Base-by-base conservation (phyloP, 2,329 filamentous ascomycete species). In the Metarhizium rileyi region DNA sequence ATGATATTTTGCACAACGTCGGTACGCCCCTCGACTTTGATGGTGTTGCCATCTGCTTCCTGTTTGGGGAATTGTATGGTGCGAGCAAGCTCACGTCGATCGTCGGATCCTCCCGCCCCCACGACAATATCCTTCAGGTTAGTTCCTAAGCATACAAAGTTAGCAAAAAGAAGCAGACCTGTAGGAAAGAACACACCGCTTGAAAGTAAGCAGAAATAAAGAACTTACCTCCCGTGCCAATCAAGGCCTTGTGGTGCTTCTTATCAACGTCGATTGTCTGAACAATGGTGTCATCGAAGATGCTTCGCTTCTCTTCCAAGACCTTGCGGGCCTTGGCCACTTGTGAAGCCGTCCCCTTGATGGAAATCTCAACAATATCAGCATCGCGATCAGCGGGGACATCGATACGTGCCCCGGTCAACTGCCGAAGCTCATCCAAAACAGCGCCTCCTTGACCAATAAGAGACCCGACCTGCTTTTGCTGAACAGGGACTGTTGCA, bases 1-100 rank as follows among this genome's bases (percentile, higher is more conserved):
- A 91, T 76, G 58, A 98, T 94, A 70, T 88, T 94, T 59, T 95
- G 86, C 2, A 97, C 91, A 23, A 98, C 75, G 36, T 83, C 81
- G 54, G 81, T 83, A 44, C 86, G 84, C 27, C 93, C 93, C 69
- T 96, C 90, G 5, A 98, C 75, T 64, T 86, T 90, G 68, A 98
- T 95, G 25, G 78, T 79, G 62, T 86, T 88, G 42, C 87, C 89
- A 52, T 86, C 84, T 47, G 84, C 80, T 51, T 95, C 90, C 56
- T 87, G 84, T 65, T 90, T 90, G 50, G 93, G 93, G 75, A 98
- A 97, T 66, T 91, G 90, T 52, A 98, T 89, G 60, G 91, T 89
- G 55, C 91, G 87, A 47, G 90, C 87, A 59, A 93, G 80, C 54
- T 87, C 84, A 38, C 87, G 83, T 54, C 85, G 81, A 62, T 95